Evolutionary conservation across 1,284 basidiomycete species (phyloP), one percentile per base, ranked within the genome.

Genomic region (Fistulinella staudtii): DNA sequence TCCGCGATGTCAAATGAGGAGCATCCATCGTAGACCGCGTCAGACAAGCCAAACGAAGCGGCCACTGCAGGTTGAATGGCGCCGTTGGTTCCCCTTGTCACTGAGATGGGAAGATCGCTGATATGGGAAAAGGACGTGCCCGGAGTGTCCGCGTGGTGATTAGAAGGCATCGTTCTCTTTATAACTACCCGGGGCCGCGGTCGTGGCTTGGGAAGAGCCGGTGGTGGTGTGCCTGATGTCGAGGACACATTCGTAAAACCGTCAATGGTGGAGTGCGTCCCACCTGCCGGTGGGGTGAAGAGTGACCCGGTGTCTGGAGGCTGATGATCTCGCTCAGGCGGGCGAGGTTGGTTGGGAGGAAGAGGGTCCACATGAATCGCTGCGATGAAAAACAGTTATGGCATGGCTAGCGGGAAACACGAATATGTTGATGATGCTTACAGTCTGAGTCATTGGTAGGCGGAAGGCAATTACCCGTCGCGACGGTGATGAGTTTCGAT

Each of bases 1-100:
- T 75, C 73, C 4, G 73, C 72, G 23, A 76, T 72, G 43, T 56
- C 69, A 20, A 59, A 53, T 0, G 64, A 60, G 27, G 47, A 59
- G 30, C 56, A 60, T 23, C 17, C 28, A 30, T 66, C 62, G 0
- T 43, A 58, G 7, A 38, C n/a, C 1, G 7, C 8, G 4, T 48
- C 47, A 4, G 50, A 49, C 29, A 46, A n/a, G 23, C 10, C 36
- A 13, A 46, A 30, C 1, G 56, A 49, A 0, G 50, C 37, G 5
- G 38, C 5, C 2, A 44, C 46, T 17, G 45, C 49, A 43, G 57
- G 43, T 28, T 37, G 37, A 41, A 64, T 61, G 41, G 50, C 53
- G 9, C 61, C 63, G 22, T 43, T 45, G 2, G 50, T 54, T 14
- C n/a, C 44, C 36, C 24, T 51, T 18, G 41, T 43, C 8, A 41